Evolutionary conservation across 768 basidiomycete genomes (phyloP), one percentile per base, ranked within the genome.

Genomic region (Amanita inopinata): DNA sequence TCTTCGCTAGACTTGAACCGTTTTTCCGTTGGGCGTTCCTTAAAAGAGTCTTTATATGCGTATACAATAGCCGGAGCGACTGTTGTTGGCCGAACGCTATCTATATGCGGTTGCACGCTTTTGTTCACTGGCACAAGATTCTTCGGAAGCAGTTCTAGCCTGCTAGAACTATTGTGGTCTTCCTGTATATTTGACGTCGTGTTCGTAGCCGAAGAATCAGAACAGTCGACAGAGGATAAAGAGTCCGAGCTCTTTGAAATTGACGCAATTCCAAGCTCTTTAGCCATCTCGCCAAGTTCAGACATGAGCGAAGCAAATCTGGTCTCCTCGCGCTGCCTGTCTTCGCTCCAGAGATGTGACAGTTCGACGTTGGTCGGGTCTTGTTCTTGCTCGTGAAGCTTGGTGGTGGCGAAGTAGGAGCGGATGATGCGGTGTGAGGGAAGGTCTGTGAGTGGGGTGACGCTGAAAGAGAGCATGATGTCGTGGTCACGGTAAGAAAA

Each of bases 281-380:
- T 37, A 4, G 43, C 43, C 19, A 44, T 37, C 2, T 22, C 10
- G 43, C 4, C 19, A n/a, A 44, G 43, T 5, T 44, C 34, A 17
- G 23, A n/a, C 43, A 44, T 36, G 25, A 44, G 17, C 27, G 14
- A 12, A 4, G 23, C 33, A 11, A 44, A 44, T 15, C 18, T 20
- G 10, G 35, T 5, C 30, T 44, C 43, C 31, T 44, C 43, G 12
- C 8, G 15, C n/a, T 27, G 43, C 6, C 43, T 22, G 14, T 23
- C 19, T 14, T 44, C 34, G 19, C 43, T 44, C 43, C 43, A 44
- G n/a, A 44, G 43, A 15, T 37, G 35, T 3, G 43, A 44, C 10
- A 44, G 25, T 14, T 28, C 25, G 5, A 34, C 24, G 12, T 24
- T 11, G 19, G 11, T 33, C 11, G 28, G 5, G 11, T 25, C 6